Evolutionary conservation across 2,329 filamentous ascomycete genomes (phyloP).

Genomic region (Hymenoscyphus occultus): DNA sequence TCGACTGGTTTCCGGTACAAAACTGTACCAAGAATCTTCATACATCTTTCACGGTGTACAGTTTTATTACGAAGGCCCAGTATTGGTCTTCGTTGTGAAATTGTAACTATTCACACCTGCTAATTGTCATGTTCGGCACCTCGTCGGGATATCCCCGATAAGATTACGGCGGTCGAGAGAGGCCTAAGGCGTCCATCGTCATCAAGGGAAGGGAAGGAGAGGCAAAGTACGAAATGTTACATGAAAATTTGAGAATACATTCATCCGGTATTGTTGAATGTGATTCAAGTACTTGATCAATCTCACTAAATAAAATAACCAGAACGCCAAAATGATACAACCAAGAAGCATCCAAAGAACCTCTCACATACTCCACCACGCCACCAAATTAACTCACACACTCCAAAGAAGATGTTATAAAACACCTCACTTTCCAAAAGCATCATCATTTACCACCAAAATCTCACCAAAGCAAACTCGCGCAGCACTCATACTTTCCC

Average conservation of each 20-base stretch:
- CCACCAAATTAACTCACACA: conserved; percentile 16
- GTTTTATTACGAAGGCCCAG: background rate
- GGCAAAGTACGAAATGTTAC: background rate
- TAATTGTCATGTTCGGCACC: background rate
- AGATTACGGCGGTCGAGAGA: background rate
- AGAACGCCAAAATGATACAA: conserved; percentile 25
- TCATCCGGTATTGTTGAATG: background rate
- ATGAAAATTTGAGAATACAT: background rate
- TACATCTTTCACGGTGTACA: conserved; percentile 54
- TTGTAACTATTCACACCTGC: background rate
- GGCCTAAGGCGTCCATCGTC: conserved; percentile 13
- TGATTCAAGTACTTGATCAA: background rate
- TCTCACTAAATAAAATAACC: background rate
- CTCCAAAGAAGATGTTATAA: conserved; percentile 27
- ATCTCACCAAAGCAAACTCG: conserved; percentile 9
- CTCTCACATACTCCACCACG: conserved; percentile 20
- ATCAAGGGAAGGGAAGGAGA: conserved; percentile 24
- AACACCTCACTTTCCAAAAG: conserved; percentile 17
- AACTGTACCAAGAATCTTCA: conserved; percentile 82
- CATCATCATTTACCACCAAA: conserved; percentile 19
- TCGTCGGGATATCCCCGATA: background rate
- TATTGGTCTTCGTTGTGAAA: background rate
- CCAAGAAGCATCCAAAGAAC: conserved; percentile 20
- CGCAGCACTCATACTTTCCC: conserved; percentile 25
- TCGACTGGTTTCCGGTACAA: conserved; percentile 61